Percentiles rank a stretch among this genome's conserved stretches.
These are phyloP conservation scores for Podospora pseudocomata DNA, from an alignment of 495 filamentous ascomycete species.

Conservation along the genomic window DNA sequence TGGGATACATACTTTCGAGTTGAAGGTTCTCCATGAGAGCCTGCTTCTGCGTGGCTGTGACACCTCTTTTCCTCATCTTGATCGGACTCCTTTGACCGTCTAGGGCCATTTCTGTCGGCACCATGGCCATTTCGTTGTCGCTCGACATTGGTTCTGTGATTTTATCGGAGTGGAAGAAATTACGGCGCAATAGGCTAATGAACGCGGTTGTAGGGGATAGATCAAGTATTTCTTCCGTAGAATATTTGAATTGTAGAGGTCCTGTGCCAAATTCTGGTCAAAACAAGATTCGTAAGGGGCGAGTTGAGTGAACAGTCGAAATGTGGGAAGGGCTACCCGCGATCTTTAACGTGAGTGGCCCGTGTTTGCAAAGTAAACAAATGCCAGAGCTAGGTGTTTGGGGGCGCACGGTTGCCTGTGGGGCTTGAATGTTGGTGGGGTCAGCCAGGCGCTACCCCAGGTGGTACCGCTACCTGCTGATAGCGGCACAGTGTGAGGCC, in stretches of 20 bases:
- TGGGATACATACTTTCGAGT: slow-evolving; percentile 68
- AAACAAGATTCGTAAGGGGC: not conserved
- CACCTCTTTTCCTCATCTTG: slow-evolving; percentile 56
- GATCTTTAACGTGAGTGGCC: slow-evolving; percentile 30
- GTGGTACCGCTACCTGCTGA: not conserved
- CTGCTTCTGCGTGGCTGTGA: slow-evolving; percentile 79
- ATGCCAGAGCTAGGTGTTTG: slow-evolving; percentile 18
- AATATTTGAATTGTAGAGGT: not conserved
- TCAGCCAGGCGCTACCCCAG: too few species aligned
- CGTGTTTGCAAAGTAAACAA: slow-evolving; percentile 37
- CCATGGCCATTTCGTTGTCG: slow-evolving; percentile 28
- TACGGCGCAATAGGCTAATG: not conserved
- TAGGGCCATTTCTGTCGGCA: slow-evolving; percentile 38
- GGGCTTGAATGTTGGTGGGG: not conserved
- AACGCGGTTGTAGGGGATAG: not conserved
- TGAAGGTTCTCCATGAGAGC: slow-evolving; percentile 89
- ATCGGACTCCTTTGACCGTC: slow-evolving; percentile 53
- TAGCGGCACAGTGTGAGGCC: not conserved
- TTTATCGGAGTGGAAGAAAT: not conserved
- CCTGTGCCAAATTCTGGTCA: not conserved
- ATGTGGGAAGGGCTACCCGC: slow-evolving; percentile 18
- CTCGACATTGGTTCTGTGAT: slow-evolving; percentile 23
- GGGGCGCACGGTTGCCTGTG: not conserved
- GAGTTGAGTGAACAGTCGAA: slow-evolving; percentile 8
- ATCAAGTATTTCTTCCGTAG: not conserved